A percentile compares a stretch with the other conserved stretches of the same genome.
phyloP scores from a whole-genome alignment of 768 basidiomycete species.

The Pulveroboletus sp. region DNA sequence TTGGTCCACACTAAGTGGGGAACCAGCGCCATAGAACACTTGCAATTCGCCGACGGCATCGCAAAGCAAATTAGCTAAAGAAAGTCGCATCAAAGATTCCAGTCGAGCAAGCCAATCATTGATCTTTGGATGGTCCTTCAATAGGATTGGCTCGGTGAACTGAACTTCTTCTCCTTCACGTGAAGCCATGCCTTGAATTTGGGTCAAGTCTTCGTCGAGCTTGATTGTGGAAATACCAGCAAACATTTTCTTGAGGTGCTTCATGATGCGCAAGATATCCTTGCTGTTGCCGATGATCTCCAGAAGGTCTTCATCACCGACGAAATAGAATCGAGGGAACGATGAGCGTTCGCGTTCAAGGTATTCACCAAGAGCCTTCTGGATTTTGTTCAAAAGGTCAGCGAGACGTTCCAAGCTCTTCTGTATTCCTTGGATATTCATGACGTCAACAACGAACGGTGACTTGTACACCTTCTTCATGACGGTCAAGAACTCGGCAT shows the following conservation, averaged over 20 bases:
- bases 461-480: conserved; percentile 99
- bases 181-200: conserved; percentile 92
- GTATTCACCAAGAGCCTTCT: conserved; percentile 98
- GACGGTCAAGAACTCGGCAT: conserved; percentile 93
- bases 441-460: conserved; percentile 92
- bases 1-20: conserved; percentile 54
- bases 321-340: conserved; percentile 99
- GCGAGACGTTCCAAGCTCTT: conserved; percentile 96
- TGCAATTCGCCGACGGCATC: conserved; percentile 79
- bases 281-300: conserved; percentile 99
- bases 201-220: conserved; percentile 81
- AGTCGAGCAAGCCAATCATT: conserved; percentile 96
- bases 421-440: conserved; percentile 94
- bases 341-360: conserved; percentile 95
- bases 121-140: conserved; percentile 95
- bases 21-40: conserved; percentile 67
- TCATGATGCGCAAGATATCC: conserved; percentile 96
- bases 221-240: conserved; percentile 89
- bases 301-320: conserved; percentile 96
- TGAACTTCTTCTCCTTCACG: conserved; percentile 91
- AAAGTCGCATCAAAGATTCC: conserved; percentile 88
- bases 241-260: conserved; percentile 99
- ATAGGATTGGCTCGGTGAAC: conserved; percentile 76
- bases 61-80: conserved; percentile 76
- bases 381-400: conserved; percentile 95